Conservation (phyloP, 805 yeast species). For the Nakazawaea wickerhamii region DNA sequence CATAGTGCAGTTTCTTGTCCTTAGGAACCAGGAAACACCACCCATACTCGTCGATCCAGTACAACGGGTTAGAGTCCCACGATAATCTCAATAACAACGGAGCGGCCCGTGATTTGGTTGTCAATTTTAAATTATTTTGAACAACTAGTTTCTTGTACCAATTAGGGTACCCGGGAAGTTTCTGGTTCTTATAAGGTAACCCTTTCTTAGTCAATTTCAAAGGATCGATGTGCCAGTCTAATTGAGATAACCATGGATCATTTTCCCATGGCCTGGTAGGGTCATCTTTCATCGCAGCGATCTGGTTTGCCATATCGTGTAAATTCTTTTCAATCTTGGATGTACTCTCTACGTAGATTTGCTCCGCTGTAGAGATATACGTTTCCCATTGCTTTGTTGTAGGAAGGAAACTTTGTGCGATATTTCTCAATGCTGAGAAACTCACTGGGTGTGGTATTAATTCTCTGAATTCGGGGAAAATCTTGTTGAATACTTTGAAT, state of each 20-base stretch:
- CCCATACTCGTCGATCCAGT: constrained; percentile 75
- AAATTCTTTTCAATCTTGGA: constrained; percentile 53
- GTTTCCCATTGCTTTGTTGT: constrained; percentile 68
- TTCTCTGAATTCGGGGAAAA: constrained; percentile 61
- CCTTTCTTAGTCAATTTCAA: constrained; percentile 63
- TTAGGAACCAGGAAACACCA: constrained; percentile 78
- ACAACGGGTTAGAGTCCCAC: constrained; percentile 82
- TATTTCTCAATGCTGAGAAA: constrained; percentile 74
- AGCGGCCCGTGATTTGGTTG: constrained; percentile 68
- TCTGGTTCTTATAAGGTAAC: constrained; percentile 63
- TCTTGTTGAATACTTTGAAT: constrained; percentile 55
- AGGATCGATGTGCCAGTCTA: constrained; percentile 78
- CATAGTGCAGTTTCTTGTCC: constrained; percentile 29
- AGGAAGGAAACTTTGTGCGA: constrained; percentile 75
- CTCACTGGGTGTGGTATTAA: constrained; percentile 93
- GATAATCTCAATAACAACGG: constrained; percentile 70
- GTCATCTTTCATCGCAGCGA: constrained; percentile 40
- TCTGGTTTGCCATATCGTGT: constrained; percentile 51
- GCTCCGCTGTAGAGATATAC: constrained; percentile 68
- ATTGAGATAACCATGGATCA: constrained; percentile 89
- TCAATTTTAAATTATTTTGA: constrained; percentile 41
- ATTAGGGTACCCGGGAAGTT: constrained; percentile 83
- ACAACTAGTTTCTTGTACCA: constrained; percentile 73
- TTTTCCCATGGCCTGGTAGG: constrained; percentile 35
- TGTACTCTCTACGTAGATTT: constrained; percentile 53